Base-by-base conservation (phyloP, 1,139 yeast genomes). In the Meyerozyma smithsonii region DNA sequence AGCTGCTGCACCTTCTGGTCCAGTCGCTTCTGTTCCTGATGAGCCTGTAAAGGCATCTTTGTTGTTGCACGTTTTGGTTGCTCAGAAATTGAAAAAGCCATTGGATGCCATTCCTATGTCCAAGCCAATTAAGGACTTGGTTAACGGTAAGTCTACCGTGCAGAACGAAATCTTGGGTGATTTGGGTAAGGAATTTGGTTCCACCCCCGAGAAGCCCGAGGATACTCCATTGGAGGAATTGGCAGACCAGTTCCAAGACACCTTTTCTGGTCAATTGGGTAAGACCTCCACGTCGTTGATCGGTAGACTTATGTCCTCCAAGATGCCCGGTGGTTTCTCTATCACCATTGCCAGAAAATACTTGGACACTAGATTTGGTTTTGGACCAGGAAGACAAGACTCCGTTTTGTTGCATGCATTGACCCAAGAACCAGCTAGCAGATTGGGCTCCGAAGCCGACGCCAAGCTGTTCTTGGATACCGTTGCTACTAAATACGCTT, bases 261-360 rank as follows among this genome's bases (percentile, higher is more conserved):
- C 90, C 17, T 92, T 88, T 72, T 61, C 68, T 49, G 98, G 98
- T 50, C 77, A 79, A 50, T 77, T 92, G 52, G 98, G 98, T 62
- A 92, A 92, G 66, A 95, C 92, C 56, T 84, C 97, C 3, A 71
- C 89, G 36, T 84, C 96, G 25, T 76, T 92, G 54, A 75, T 92
- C 50, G 87, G 96, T 46, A 84, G 97, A 69, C 76, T 92, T 59
- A 84, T 90, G 73, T 83, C 97, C 14, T 84, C 97, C 28, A 92
- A 92, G 73, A 92, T 92, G 97, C 97, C 98, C 43, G 98, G 98
- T 77, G 98, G 98, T 23, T 92, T 90, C 69, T 84, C 95, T 43
- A 84, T 89, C 54, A 84, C 97, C 47, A 69, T 77, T 49, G 95
- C 96, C 39, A 84, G 97, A 74, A 88, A 88, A 63, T 86, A 92